Percentiles rank a stretch among this genome's conserved stretches.
phyloP scores from a whole-genome alignment of 1,284 basidiomycete genomes.

The Veloporphyrellus conicus region DNA sequence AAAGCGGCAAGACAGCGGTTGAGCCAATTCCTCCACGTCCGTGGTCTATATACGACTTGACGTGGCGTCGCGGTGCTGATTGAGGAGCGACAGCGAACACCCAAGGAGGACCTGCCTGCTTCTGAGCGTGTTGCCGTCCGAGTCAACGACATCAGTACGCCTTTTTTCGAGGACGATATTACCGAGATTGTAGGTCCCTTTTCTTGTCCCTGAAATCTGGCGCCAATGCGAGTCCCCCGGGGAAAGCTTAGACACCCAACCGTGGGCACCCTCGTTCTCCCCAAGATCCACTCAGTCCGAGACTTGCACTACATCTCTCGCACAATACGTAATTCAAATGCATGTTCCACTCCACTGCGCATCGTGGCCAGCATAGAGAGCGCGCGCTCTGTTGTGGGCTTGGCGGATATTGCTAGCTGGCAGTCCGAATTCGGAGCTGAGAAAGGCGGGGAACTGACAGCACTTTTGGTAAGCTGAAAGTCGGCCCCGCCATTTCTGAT shows the following conservation, averaged over 20 bases:
- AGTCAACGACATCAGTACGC: slow-evolving; percentile 71
- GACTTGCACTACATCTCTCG: slow-evolving; percentile 65
- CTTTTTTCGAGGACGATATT: slow-evolving; percentile 70
- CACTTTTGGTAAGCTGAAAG: slow-evolving; percentile 45
- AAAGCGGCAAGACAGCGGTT: slow-evolving; percentile 56
- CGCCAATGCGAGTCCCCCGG: slow-evolving; percentile 15
- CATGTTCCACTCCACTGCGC: slow-evolving; percentile 40
- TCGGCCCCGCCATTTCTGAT: slow-evolving; percentile 18
- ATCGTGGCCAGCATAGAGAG: slow-evolving; percentile 80
- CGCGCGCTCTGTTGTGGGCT: slow-evolving; percentile 58
- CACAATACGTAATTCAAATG: slow-evolving; percentile 34
- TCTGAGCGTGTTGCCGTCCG: slow-evolving; percentile 64
- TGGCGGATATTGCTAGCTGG: slow-evolving; percentile 66
- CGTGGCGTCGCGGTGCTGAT: slow-evolving; percentile 8
- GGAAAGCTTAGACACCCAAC: slow-evolving; percentile 43
- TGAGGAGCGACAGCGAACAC: slow-evolving; percentile 26
- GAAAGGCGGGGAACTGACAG: slow-evolving; percentile 48
- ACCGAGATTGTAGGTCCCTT: slow-evolving; percentile 51
- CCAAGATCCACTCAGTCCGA: slow-evolving; percentile 69
- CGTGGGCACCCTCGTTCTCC: slow-evolving; percentile 66
- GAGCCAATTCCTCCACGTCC: slow-evolving; percentile 54
- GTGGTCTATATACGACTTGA: slow-evolving; percentile 23
- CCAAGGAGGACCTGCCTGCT: slow-evolving; percentile 37
- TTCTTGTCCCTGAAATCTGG: not conserved
- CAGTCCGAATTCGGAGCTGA: slow-evolving; percentile 40